phyloP scores from a whole-genome alignment of 106 monocot species.

The Posidonia australis region DNA sequence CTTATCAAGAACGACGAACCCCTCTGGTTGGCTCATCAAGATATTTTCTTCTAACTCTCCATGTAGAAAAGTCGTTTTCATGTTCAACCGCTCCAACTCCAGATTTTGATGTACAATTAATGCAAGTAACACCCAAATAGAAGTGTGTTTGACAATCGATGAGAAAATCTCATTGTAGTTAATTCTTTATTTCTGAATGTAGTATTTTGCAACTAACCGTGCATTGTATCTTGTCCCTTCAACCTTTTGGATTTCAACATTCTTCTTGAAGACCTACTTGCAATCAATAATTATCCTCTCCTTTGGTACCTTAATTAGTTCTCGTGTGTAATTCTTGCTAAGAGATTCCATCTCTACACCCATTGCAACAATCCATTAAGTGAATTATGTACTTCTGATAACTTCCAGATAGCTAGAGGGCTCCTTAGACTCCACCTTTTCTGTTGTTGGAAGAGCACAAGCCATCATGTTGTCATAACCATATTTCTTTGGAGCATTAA shows the following conservation, averaged over 20 bases:
- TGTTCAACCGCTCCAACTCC: too few relatives aligned
- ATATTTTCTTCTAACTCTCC: too few relatives aligned
- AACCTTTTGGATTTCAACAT: neutral
- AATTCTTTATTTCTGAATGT: neutral
- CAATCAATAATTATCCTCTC: neutral
- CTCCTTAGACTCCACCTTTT: neutral
- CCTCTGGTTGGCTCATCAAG: neutral
- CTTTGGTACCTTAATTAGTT: neutral
- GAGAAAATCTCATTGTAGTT: slow-evolving; percentile 1
- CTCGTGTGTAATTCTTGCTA: neutral
- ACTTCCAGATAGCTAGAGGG: neutral
- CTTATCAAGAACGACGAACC: neutral
- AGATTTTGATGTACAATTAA: too few relatives aligned
- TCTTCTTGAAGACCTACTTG: neutral
- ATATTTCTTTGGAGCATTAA: neutral
- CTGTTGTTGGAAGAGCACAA: neutral
- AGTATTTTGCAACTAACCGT: neutral
- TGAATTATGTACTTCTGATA: neutral
- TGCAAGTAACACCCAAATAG: too few relatives aligned
- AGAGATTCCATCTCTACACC: neutral
- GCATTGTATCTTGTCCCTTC: neutral
- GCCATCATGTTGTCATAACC: neutral
- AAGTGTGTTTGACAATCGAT: neutral
- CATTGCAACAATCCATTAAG: neutral
- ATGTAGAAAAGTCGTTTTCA: too few relatives aligned